Conservation (phyloP, 108 stramenopile species). For the Cyclotella baltica region DNA sequence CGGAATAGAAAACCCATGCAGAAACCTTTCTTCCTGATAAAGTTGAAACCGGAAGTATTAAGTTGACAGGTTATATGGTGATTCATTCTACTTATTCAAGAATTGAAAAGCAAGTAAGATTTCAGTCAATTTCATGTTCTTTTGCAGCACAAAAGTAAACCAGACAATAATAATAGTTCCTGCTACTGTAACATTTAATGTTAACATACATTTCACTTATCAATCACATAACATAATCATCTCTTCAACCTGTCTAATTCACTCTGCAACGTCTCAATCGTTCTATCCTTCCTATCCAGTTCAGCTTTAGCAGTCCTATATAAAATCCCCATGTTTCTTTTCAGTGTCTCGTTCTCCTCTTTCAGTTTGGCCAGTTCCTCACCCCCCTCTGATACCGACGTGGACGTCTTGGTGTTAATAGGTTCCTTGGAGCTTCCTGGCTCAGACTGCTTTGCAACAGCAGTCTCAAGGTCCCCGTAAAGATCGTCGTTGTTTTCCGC, state of each 20-base stretch:
- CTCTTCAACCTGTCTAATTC: slow-evolving; percentile 40
- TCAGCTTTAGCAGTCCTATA: slow-evolving; percentile 55
- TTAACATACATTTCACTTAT: neutral
- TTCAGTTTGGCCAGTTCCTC: neutral
- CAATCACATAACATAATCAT: neutral
- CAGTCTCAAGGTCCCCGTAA: slow-evolving; percentile 39
- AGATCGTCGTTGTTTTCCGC: slow-evolving; percentile 36
- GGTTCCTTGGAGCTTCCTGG: neutral
- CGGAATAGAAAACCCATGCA: too few relatives aligned
- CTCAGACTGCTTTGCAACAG: slow-evolving; percentile 24
- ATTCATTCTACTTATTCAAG: too few relatives aligned
- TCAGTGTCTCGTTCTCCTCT: slow-evolving; percentile 51
- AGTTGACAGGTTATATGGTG: too few relatives aligned
- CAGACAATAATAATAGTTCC: too few relatives aligned
- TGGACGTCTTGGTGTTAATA: neutral
- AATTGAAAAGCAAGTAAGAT: too few relatives aligned
- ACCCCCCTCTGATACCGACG: neutral
- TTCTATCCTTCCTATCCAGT: slow-evolving; percentile 54
- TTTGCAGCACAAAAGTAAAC: too few relatives aligned
- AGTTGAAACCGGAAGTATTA: too few relatives aligned
- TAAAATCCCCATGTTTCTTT: slow-evolving; percentile 52
- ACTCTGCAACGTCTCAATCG: slow-evolving; percentile 42
- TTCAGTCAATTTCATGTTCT: too few relatives aligned
- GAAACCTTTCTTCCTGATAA: too few relatives aligned
- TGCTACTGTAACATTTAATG: too few relatives aligned